A percentile compares a stretch with the other conserved stretches of the same genome.
phyloP scores from a whole-genome alignment of 1,284 basidiomycete species.

The Apiotrichum sp. region DNA sequence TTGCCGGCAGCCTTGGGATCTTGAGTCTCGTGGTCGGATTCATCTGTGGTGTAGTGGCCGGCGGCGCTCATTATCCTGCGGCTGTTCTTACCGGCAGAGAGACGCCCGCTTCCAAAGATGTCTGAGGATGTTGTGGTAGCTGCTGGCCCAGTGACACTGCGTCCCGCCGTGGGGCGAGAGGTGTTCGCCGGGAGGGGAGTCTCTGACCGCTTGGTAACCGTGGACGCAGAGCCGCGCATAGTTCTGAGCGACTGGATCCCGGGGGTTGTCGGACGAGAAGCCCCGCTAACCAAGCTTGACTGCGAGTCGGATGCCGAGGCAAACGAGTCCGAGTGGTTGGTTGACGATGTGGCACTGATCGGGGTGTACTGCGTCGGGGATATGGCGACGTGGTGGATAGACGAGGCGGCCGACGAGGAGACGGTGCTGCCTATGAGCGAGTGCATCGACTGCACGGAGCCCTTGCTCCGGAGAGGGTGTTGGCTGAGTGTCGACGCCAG shows the following conservation, averaged over 20 bases:
- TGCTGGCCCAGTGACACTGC: constrained; percentile 7
- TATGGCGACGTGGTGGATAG: not conserved
- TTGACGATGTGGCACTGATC: not conserved
- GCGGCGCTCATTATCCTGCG: constrained; percentile 14
- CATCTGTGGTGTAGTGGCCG: constrained; percentile 4
- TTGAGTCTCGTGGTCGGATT: constrained; percentile 8
- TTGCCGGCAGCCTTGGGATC: constrained; percentile 38
- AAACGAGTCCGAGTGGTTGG: not conserved
- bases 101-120: constrained; percentile 1
- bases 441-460: constrained; percentile 7
- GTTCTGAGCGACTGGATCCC: constrained; percentile 7
- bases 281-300: not conserved
- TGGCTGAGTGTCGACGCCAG: constrained; percentile 19
- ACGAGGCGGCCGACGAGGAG: constrained; percentile 3
- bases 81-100: not conserved
- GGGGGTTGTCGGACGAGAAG: not conserved
- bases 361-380: constrained; percentile 7
- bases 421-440: not conserved
- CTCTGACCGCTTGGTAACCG: not conserved
- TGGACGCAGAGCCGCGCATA: not conserved
- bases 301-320: not conserved
- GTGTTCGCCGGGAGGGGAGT: not conserved
- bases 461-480: constrained; percentile 5
- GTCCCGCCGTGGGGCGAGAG: not conserved
- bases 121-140: constrained; percentile 1